Evolutionary conservation across 2,329 filamentous ascomycete species (phyloP), one percentile per base, ranked within the genome.

Genomic region (Stachybotrys echinatus): DNA sequence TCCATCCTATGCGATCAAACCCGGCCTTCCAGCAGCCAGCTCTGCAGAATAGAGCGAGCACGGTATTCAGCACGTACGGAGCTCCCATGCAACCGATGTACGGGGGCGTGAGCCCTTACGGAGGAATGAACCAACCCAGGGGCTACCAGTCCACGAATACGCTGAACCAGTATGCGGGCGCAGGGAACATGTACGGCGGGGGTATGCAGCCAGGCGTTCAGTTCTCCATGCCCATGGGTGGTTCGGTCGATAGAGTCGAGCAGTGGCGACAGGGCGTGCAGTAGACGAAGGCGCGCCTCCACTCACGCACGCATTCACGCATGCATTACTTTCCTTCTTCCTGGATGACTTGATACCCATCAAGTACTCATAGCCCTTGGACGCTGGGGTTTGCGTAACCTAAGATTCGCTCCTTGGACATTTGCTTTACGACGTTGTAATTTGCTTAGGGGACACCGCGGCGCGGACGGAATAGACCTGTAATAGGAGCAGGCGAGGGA

Each of bases 211-310:
- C 57, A 5, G 57, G 56, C 21, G 61, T 65, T 56, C 59, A 54
- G 46, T 55, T 55, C 55, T 47, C 51, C 5, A 60, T 64, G 61
- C 58, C 58, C 6, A 52, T 58, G 12, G 46, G 50, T 7, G 61
- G 52, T 21, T 59, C 64, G 3, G 54, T 64, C 54, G 69, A 70
- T 45, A 63, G 67, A 34, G 69, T 73, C 6, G 70, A 74, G 52
- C 65, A 68, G 48, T 74, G 72, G 72, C 64, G 72, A 42, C 71
- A 73, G 48, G 62, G 71, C 45, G 65, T 74, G 18, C 61, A 61
- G 50, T 67, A 65, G 17, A 18, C n/a, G n/a, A n/a, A n/a, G n/a
- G n/a, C n/a, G n/a, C n/a, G n/a, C n/a, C n/a, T n/a, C n/a, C n/a
- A n/a, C n/a, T n/a, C n/a, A n/a, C n/a, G n/a, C 17, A 40, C 6